Percentiles rank a stretch among this genome's conserved stretches.
Conservation (phyloP, 2,329 filamentous ascomycete genomes). For the Epicoccum sorghinum region DNA sequence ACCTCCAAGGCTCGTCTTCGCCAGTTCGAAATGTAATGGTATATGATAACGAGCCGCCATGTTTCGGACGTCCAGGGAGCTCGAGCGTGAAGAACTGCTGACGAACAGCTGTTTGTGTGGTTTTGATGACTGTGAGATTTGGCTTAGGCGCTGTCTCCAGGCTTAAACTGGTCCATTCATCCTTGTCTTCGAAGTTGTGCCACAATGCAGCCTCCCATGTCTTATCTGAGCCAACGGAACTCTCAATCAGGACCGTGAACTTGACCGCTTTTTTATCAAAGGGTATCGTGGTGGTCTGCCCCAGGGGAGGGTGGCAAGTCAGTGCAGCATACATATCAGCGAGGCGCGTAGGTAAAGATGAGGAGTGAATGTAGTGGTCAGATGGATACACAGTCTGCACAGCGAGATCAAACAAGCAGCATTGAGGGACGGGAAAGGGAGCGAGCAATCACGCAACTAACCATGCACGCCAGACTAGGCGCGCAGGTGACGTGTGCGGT, state of each 20-base stretch:
- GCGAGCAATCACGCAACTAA: slow-evolving; percentile 7
- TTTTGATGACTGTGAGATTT: slow-evolving; percentile 31
- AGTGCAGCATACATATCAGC: slow-evolving; percentile 59
- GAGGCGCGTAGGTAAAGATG: not conserved
- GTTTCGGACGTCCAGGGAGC: slow-evolving; percentile 53
- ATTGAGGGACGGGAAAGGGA: slow-evolving; percentile 1
- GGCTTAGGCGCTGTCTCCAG: slow-evolving; percentile 54
- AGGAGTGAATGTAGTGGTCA: not conserved
- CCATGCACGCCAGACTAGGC: slow-evolving; percentile 17
- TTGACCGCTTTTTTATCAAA: slow-evolving; percentile 48
- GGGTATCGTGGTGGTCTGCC: slow-evolving; percentile 70
- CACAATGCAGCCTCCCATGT: slow-evolving; percentile 78
- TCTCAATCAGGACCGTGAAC: slow-evolving; percentile 75
- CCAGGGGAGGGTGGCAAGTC: slow-evolving; percentile 73
- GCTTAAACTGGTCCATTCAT: slow-evolving; percentile 64
- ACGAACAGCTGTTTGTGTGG: slow-evolving; percentile 18
- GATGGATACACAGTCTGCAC: not conserved
- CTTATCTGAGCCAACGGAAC: slow-evolving; percentile 60
- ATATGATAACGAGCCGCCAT: slow-evolving; percentile 63
- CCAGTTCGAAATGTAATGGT: slow-evolving; percentile 71
- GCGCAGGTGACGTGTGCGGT: slow-evolving; percentile 27
- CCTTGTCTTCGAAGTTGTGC: slow-evolving; percentile 66
- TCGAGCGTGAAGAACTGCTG: slow-evolving; percentile 62
- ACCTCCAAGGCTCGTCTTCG: slow-evolving; percentile 66
- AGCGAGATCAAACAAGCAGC: not conserved